phyloP scores from a whole-genome alignment of 192 early-diverging fungal genomes.

The Entomortierella lignicola region DNA sequence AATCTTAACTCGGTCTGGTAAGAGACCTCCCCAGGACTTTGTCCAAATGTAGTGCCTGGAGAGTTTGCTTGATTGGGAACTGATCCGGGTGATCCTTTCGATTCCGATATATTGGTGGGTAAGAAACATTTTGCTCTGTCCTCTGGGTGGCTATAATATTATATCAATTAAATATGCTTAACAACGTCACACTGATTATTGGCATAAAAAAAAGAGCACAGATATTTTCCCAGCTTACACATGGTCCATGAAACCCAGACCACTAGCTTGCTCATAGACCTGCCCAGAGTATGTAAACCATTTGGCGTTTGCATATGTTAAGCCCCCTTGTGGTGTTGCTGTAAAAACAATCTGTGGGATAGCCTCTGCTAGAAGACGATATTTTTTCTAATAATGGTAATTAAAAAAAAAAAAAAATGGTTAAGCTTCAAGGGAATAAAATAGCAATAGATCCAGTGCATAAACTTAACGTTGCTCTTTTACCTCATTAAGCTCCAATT shows the following conservation, averaged over 20 bases:
- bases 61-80: slow-evolving; percentile 9
- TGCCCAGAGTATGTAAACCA: slow-evolving; percentile 67
- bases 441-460: neutral
- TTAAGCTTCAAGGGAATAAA: neutral
- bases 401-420: neutral
- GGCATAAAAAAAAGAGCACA: neutral
- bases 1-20: slow-evolving; percentile 63
- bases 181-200: neutral
- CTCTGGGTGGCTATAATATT: slow-evolving; percentile 49
- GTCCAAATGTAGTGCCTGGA: slow-evolving; percentile 18
- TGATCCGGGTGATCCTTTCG: slow-evolving; percentile 12
- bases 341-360: slow-evolving; percentile 73
- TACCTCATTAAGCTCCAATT: slow-evolving; percentile 65
- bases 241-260: slow-evolving; percentile 66
- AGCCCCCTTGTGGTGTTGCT: slow-evolving; percentile 57
- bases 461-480: neutral
- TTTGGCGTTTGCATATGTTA: slow-evolving; percentile 66
- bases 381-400: slow-evolving; percentile 55
- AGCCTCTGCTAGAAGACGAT: slow-evolving; percentile 65
- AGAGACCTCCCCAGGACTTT: slow-evolving; percentile 46
- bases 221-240: slow-evolving; percentile 26
- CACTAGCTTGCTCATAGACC: slow-evolving; percentile 58
- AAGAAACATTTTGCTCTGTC: slow-evolving; percentile 60
- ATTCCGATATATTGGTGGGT: slow-evolving; percentile 54
- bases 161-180: neutral